Base-by-base conservation (phyloP, 176 grass and related monocot species). In the Oryza brachyantha region DNA sequence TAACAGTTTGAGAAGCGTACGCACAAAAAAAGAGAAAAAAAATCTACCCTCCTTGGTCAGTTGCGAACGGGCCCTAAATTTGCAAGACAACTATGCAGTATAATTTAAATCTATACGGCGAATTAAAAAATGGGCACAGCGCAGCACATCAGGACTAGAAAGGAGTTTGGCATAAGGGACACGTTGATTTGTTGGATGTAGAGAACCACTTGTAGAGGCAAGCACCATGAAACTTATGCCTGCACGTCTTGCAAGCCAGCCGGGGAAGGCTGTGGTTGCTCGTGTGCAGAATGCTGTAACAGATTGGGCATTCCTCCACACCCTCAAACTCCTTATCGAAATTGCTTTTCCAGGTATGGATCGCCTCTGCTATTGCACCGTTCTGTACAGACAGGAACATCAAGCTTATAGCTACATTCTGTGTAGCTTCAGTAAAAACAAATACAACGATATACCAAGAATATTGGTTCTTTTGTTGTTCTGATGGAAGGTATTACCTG, bases 161-260 rank as follows among this genome's bases (percentile, higher is more conserved):
- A 22, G 95, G 95, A 8, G 92, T 94, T 75, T 94, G 95, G 83
- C 95, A 98, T 28, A 98, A 81, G 13, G 92, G 95, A 61, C 95
- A 98, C 3, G 95, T 98, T 7, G 95, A 98, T 68, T 98, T 94
- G 83, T 98, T 93, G 76, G 95, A 98, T 13, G 92, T 98, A 75
- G 95, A 94, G 75, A 98, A 98, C 95, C 95, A 98, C 70, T 98
- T 98, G 90, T 93, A 98, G 78, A 98, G 79, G 83, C 92, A 98
- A 48, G 90, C 92, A 13, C 91, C 89, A 24, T 97, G 95, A 65
- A 97, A 98, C 76, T 98, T 98, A 72, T 98, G 95, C 81, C 77
- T 88, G 83, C 95, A 98, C 41, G 92, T 98, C 72, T 94, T 94
- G 89, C 95, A 98, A 17, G 95, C 95, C 54, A 98, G 85, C 68